Conservation (phyloP, 441 rosid species). For the Adansonia madagascariensis region DNA sequence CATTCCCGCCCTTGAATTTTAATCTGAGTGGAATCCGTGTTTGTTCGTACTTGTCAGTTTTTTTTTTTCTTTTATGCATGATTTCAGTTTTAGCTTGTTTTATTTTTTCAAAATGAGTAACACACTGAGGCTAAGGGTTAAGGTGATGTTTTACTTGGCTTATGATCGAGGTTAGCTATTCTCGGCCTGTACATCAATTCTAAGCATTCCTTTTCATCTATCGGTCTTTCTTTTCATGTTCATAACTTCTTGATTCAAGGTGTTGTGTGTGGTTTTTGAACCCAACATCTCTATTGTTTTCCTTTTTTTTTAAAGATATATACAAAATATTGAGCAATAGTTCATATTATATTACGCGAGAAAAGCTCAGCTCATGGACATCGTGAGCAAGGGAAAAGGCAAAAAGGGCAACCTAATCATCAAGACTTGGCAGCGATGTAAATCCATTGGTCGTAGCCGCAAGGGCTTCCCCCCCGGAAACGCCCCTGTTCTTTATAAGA, state of each 20-base stretch:
- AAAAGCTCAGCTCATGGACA: neutral
- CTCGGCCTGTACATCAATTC: neutral
- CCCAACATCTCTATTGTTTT: constrained; percentile 26
- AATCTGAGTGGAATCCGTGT: neutral
- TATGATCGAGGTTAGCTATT: constrained; percentile 57
- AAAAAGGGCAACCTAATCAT: constrained; percentile 42
- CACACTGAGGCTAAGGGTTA: constrained; percentile 48
- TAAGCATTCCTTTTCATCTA: neutral
- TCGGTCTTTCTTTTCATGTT: neutral
- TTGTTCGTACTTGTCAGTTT: neutral
- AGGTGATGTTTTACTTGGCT: constrained; percentile 44
- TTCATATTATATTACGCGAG: neutral
- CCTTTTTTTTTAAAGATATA: neutral
- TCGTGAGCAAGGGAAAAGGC: neutral
- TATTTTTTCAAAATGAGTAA: constrained; percentile 45
- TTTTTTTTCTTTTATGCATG: constrained; percentile 8
- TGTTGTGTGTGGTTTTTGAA: constrained; percentile 32
- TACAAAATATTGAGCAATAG: neutral
- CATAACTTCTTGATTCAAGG: constrained; percentile 20
- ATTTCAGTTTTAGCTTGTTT: constrained; percentile 1
- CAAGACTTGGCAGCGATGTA: constrained; percentile 68
- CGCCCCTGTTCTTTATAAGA: constrained; percentile 23
- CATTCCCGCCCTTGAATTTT: neutral
- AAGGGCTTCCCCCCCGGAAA: neutral
- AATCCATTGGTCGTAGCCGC: constrained; percentile 44